Percentiles rank a stretch among this genome's conserved stretches.
phyloP scores from a whole-genome alignment of 805 yeast species.

The Yamadazyma phyllophila region DNA sequence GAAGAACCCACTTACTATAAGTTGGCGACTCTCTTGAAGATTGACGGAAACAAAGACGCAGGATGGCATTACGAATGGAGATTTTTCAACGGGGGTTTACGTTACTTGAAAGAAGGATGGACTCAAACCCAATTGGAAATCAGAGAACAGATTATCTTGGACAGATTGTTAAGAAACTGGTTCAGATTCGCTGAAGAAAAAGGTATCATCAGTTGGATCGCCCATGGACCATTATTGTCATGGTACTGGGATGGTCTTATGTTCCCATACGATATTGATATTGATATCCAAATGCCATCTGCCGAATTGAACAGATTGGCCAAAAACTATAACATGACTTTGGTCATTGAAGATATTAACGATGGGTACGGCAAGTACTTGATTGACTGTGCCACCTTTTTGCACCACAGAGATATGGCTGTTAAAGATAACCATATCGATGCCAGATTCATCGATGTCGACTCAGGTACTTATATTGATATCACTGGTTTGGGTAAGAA shows the following conservation, averaged over 20 bases:
- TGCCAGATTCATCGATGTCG: constrained; percentile 57
- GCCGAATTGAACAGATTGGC: constrained; percentile 22
- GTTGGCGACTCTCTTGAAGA: constrained; percentile 26
- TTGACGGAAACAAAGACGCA: constrained; percentile 32
- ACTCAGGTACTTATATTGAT: constrained; percentile 58
- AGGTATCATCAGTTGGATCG: constrained; percentile 27
- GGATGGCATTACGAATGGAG: constrained; percentile 63
- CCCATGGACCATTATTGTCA: constrained; percentile 27
- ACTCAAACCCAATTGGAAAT: constrained; percentile 21
- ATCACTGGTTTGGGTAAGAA: constrained; percentile 45
- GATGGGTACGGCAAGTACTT: constrained; percentile 28
- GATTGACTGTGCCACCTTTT: constrained; percentile 29
- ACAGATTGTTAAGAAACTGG: constrained; percentile 27
- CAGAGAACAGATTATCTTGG: constrained; percentile 23
- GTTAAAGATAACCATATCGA: constrained; percentile 27
- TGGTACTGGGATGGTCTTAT: constrained; percentile 34
- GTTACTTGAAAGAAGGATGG: constrained; percentile 37
- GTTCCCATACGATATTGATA: constrained; percentile 30
- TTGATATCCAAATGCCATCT: constrained; percentile 32
- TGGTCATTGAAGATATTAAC: constrained; percentile 29
- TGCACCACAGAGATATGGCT: constrained; percentile 26
- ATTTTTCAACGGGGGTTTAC: constrained; percentile 57
- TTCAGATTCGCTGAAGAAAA: constrained; percentile 23
- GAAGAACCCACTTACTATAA: constrained; percentile 39
- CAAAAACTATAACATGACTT: constrained; percentile 24